Evolutionary conservation across 2,329 filamentous ascomycete species (phyloP).

Genomic region (Ramularia endophylla): DNA sequence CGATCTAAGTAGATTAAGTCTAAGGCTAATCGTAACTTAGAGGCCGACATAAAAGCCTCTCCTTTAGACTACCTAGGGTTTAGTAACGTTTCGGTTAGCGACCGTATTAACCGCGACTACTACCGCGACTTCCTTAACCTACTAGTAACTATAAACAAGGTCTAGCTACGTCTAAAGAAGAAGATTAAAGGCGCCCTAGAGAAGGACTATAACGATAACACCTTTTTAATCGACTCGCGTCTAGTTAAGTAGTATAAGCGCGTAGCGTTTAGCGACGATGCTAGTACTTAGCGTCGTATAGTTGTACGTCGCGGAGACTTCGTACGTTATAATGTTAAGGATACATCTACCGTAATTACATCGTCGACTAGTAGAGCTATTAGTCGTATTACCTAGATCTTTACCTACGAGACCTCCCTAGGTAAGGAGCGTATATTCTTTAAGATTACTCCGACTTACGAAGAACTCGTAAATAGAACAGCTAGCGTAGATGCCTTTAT

Average conservation of each 20-base stretch:
- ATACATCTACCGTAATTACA: neutral
- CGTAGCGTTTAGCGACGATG: neutral
- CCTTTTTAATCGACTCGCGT: neutral
- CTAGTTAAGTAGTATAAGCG: slow-evolving; percentile 1
- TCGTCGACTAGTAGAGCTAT: neutral
- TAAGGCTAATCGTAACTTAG: too few species aligned
- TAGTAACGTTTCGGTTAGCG: neutral
- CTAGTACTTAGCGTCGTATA: neutral
- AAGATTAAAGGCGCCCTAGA: neutral
- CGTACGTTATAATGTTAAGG: neutral
- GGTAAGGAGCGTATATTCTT: neutral
- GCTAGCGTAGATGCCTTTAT: neutral
- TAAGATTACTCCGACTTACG: neutral
- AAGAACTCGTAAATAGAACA: neutral
- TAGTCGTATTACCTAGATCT: neutral
- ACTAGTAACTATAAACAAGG: neutral
- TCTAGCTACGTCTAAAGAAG: neutral
- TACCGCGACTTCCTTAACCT: neutral
- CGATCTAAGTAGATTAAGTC: too few species aligned
- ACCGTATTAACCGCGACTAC: neutral
- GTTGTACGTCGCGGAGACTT: neutral
- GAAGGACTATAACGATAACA: neutral
- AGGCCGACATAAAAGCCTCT: too few species aligned
- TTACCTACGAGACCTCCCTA: neutral
- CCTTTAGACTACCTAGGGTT: neutral